phyloP scores from a whole-genome alignment of 225 moss, liverwort and hornwort species.

The Straminergon stramineum region DNA sequence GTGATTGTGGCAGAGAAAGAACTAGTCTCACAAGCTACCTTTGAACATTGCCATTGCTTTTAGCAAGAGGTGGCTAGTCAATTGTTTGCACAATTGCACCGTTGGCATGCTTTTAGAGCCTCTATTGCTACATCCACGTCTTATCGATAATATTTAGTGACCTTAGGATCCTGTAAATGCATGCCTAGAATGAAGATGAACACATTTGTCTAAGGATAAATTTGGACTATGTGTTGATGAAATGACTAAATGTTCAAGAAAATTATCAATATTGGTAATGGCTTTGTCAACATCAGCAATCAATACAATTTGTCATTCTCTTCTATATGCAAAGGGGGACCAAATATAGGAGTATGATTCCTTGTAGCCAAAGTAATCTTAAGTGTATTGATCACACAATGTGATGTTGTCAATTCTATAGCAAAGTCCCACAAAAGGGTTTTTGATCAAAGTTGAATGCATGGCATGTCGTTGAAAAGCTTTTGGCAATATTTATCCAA shows the following conservation, averaged over 20 bases:
- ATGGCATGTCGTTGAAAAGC: fast-evolving
- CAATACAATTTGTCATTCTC: not conserved
- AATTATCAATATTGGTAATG: fast-evolving
- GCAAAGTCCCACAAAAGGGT: fast-evolving
- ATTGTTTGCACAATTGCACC: not conserved
- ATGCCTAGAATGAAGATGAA: fast-evolving
- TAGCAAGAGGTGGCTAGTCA: not conserved
- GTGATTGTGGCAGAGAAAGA: not conserved
- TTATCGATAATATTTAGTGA: fast-evolving
- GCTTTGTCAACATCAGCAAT: fast-evolving
- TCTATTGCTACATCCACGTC: fast-evolving
- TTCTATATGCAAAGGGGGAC: not conserved
- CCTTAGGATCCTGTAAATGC: not conserved
- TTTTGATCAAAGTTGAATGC: not conserved
- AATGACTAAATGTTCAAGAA: not conserved
- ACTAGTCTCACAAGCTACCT: fast-evolving
- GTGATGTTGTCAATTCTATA: not conserved
- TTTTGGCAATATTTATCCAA: not conserved
- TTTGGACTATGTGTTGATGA: not conserved
- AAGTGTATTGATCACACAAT: not conserved
- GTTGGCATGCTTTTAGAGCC: fast-evolving
- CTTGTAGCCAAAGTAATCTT: not conserved
- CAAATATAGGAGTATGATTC: not conserved
- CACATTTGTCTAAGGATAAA: not conserved
- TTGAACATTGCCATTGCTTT: not conserved